Base-by-base conservation (phyloP, 768 basidiomycete genomes). In the Boletales sp. region DNA sequence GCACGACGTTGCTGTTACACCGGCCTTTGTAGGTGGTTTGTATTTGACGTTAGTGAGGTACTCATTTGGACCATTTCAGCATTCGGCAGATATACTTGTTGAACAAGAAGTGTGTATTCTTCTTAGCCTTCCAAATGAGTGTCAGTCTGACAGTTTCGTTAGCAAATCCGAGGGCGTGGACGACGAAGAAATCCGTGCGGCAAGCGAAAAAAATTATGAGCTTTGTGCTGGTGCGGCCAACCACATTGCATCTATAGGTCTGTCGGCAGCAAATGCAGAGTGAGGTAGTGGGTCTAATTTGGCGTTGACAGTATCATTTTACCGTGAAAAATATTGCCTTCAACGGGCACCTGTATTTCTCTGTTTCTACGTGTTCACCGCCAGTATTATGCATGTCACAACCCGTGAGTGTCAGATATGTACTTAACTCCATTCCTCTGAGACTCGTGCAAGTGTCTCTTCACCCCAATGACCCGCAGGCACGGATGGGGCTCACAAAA, bases 351-450 rank as follows among this genome's bases (percentile, higher is more conserved):
- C 88, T 2, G 84, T 83, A 5, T 90, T 88, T 62, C 68, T 88
- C 28, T 84, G 79, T 58, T 91, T 89, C 61, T 90, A 89, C 59
- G 73, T 88, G 14, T 91, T 91, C 70, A 84, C 84, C 3, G 87
- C 87, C 14, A 80, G 81, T 49, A 81, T 90, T 46, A 88, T 87
- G 85, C 89, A 90, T 58, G 79, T 87, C 41, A 82, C 82, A 2
- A 83, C 73, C 36, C 66, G 88, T 91, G 60, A 57, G 87, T 78
- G 1, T 17, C 6, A 43, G 44, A 21, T 21, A 18, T 45, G 34
- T 40, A 13, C 11, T 49, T 32, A 28, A 10, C 14, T 6, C 17
- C 34, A 19, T 4, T 19, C 49, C 50, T 51, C 40, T 42, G 34
- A 37, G 28, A 32, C 18, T 37, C 31, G 18, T 44, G 6, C 55